These are phyloP conservation scores for Sistotremastrum niveocremeum DNA, from an alignment of 768 basidiomycete species.

Conservation along the genomic window DNA sequence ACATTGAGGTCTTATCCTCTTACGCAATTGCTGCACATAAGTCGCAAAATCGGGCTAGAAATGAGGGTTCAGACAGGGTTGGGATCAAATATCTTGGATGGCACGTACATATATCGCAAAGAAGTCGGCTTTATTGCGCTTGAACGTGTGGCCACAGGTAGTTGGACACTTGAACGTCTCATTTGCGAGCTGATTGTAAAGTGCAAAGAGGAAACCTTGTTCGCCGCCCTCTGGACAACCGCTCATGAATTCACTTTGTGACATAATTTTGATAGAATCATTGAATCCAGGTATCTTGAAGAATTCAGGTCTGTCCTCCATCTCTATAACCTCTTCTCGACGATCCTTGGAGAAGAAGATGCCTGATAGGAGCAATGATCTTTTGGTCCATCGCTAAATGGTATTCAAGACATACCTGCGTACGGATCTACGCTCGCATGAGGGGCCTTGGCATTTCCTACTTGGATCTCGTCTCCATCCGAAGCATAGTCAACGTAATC, in stretches of 20 bases:
- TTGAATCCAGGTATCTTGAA: conserved; percentile 15
- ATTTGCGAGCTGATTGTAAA: conserved; percentile 61
- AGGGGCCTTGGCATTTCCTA: conserved; percentile 15
- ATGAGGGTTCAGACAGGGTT: conserved; percentile 8
- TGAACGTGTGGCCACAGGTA: conserved; percentile 50
- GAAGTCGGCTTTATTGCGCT: conserved; percentile 63
- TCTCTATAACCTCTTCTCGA: conserved; percentile 82
- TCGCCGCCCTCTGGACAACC: conserved; percentile 91
- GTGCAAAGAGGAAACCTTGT: conserved; percentile 75
- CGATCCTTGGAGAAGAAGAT: conserved; percentile 94
- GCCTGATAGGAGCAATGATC: conserved; percentile 29
- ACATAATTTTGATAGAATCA: conserved; percentile 53
- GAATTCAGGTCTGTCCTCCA: conserved; percentile 64
- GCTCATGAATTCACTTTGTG: conserved; percentile 93
- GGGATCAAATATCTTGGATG: neutral
- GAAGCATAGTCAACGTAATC: conserved; percentile 75
- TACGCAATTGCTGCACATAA: conserved; percentile 53
- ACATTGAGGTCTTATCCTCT: conserved; percentile 48
- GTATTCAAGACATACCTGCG: conserved; percentile 37
- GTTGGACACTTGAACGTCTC: conserved; percentile 59
- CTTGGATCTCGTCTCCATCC: conserved; percentile 36
- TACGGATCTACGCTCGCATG: conserved; percentile 73
- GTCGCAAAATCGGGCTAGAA: conserved; percentile 54
- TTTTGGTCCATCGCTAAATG: neutral
- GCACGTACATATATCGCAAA: conserved; percentile 67